Conservation (phyloP, 768 basidiomycete species). For the Pluteus cervinus region DNA sequence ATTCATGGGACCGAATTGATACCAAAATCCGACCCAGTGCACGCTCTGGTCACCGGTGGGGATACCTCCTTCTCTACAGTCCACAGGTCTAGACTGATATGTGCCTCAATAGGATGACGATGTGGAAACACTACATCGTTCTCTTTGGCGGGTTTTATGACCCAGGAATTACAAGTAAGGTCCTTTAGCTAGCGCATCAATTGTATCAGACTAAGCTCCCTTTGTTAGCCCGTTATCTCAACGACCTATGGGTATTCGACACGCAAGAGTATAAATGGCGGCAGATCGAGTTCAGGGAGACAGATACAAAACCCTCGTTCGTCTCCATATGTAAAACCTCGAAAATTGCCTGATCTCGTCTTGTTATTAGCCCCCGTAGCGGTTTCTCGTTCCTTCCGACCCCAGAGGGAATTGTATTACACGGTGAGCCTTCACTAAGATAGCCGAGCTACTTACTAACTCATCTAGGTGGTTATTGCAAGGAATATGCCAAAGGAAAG, state of each 20-base stretch:
- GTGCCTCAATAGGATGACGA: slow-evolving; percentile 62
- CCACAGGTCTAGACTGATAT: slow-evolving; percentile 2
- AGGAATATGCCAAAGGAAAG: slow-evolving; percentile 84
- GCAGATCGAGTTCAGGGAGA: no score
- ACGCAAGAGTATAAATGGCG: no score
- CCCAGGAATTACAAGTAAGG: no score
- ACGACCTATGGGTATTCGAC: no score
- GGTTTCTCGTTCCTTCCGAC: slow-evolving; percentile 84
- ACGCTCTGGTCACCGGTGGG: slow-evolving; percentile 76
- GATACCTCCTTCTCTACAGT: slow-evolving; percentile 1
- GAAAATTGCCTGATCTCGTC: no score
- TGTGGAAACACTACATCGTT: slow-evolving; percentile 93
- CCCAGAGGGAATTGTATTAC: slow-evolving; percentile 71
- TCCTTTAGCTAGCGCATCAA: no score
- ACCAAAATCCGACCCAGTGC: slow-evolving; percentile 78
- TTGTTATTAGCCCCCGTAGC: slow-evolving; percentile 52
- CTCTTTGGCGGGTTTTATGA: slow-evolving; percentile 93
- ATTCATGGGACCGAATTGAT: slow-evolving; percentile 85
- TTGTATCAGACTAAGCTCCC: no score
- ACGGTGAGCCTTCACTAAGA: slow-evolving; percentile 41
- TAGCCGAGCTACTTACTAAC: not conserved
- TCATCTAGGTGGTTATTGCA: slow-evolving; percentile 75
- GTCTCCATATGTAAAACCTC: no score
- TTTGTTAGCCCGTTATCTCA: no score
- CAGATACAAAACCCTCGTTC: no score